Base-by-base conservation (phyloP, 2,329 filamentous ascomycete genomes). In the Aureobasidium sp. region DNA sequence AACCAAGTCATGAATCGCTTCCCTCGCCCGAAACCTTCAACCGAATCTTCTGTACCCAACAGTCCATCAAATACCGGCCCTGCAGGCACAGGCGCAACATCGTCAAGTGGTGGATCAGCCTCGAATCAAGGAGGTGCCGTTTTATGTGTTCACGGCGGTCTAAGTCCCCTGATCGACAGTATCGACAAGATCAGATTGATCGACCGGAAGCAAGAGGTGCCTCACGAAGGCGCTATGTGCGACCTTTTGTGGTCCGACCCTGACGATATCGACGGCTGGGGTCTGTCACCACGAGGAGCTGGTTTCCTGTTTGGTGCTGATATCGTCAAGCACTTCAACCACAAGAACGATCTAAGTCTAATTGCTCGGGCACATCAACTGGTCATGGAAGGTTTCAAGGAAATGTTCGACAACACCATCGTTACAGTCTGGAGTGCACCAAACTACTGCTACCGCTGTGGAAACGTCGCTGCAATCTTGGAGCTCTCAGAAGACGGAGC, bases 301-400 rank as follows among this genome's bases (percentile, higher is more conserved):
- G 94, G 94, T 0, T 99, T 97, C 78, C 81, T 97, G 13, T 99
- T 99, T 68, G 94, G 94, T 57, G 87, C 90, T 3, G 92, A 97
- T 72, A 97, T 97, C 63, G 93, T 97, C 70, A 95, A 94, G 70
- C 86, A 87, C 66, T 99, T 99, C 79, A 99, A 97, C 76, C 88
- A 97, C 75, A 85, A 87, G 63, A 99, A 99, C 74, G 90, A 96
- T 71, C 82, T 99, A 32, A 91, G 88, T 26, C 82, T 99, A 58
- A 94, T 99, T 67, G 94, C 93, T 20, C 86, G 94, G 61, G 94
- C 94, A 0, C 94, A 99, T 73, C 94, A 99, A 75, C 85, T 99
- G 26, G 94, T 99, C 66, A 99, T 97, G 94, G 94, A 99, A 74
- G 94, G 94, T 0, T 99, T 97, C 76, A 97, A 97, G 77, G 94